phyloP scores from a whole-genome alignment of 1,284 basidiomycete genomes.

The Heterobasidion annosum region DNA sequence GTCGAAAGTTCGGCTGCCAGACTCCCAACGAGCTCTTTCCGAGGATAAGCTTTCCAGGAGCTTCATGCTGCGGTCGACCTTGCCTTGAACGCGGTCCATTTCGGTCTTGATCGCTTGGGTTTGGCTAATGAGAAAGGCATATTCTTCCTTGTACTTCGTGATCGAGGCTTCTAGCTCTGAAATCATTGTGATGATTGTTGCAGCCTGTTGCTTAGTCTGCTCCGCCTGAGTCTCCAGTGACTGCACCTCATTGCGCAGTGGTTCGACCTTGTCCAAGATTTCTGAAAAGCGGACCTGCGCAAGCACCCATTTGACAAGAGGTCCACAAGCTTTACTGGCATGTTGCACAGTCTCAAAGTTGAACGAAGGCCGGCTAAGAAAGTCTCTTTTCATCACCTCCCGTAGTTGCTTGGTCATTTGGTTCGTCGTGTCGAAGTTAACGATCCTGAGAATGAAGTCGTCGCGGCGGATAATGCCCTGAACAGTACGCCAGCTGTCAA shows the following conservation, averaged over 20 bases:
- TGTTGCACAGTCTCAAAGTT: conserved; percentile 96
- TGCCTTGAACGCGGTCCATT: conserved; percentile 96
- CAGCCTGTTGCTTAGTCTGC: conserved; percentile 88
- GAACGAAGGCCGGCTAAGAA: conserved; percentile 84
- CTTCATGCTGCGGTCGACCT: conserved; percentile 96
- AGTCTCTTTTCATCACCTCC: conserved; percentile 91
- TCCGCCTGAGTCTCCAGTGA: conserved; percentile 89
- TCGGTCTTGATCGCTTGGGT: conserved; percentile 96
- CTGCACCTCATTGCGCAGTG: conserved; percentile 91
- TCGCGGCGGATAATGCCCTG: conserved; percentile 96
- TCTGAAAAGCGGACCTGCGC: conserved; percentile 97
- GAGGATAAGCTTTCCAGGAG: conserved; percentile 92
- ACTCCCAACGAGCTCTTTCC: conserved; percentile 92
- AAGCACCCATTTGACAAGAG: conserved; percentile 96
- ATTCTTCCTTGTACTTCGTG: conserved; percentile 93
- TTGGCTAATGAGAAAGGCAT: conserved; percentile 94
- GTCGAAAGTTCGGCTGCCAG: conserved; percentile 93
- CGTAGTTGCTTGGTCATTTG: conserved; percentile 89
- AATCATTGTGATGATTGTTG: conserved; percentile 88
- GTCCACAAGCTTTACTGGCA: conserved; percentile 96
- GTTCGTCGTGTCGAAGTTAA: conserved; percentile 91
- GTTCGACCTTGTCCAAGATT: conserved; percentile 96
- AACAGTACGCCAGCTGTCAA: conserved; percentile 95
- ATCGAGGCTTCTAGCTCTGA: conserved; percentile 92
- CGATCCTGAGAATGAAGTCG: conserved; percentile 95